Conservation (phyloP, 306 rosid genomes). For the Mimosa bimucronata region DNA sequence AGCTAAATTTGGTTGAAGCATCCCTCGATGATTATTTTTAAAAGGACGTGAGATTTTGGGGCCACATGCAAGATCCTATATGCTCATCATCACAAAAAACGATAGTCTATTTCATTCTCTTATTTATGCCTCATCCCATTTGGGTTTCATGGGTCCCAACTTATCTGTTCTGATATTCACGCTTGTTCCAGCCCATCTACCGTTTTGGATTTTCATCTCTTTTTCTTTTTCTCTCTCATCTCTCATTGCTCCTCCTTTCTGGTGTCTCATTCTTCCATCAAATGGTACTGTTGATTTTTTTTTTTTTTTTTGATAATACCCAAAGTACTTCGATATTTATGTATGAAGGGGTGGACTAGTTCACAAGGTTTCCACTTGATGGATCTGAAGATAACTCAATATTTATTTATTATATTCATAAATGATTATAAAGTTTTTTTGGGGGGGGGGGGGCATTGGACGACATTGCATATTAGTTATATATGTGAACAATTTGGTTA, state of each 20-base stretch:
- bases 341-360: no score
- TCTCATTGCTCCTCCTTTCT: no score
- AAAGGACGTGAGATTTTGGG: conserved; percentile 30
- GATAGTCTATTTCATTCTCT: conserved; percentile 34
- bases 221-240: background rate
- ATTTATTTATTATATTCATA: no score
- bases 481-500: no score
- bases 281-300: no score
- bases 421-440: no score
- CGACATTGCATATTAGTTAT: background rate
- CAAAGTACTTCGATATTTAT: no score
- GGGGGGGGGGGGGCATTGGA: no score
- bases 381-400: no score
- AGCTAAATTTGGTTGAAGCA: background rate
- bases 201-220: background rate
- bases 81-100: conserved; percentile 14
- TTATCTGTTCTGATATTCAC: background rate
- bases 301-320: no score
- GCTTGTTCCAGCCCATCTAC: conserved; percentile 16
- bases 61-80: conserved; percentile 20
- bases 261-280: no score
- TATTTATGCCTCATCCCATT: conserved; percentile 18
- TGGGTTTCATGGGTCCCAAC: conserved; percentile 41
- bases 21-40: background rate
- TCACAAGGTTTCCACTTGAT: no score